Evolutionary conservation across 768 basidiomycete genomes (phyloP), one percentile per base, ranked within the genome.

Genomic region (Cystoderma amianthinum): DNA sequence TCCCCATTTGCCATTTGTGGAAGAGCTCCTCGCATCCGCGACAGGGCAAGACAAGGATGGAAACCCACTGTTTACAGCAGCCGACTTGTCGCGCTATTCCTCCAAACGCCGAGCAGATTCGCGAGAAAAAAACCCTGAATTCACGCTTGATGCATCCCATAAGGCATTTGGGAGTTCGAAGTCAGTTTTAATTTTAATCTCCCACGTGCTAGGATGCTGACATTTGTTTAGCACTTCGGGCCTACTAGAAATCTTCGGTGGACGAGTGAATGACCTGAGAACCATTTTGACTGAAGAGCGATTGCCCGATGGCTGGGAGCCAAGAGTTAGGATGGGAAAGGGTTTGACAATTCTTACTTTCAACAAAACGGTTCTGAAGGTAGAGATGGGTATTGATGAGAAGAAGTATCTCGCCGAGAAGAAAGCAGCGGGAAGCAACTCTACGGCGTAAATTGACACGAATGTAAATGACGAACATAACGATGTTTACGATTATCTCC

Each of bases 231-330:
- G 82, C 58, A 68, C 78, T 0, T 74, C 81, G 0, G 81, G 82
- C 0, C 47, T 89, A 37, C 58, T 82, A 12, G 73, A 72, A 1
- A 76, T 82, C 40, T 81, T 86, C 47, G 88, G 82, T 3, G 82
- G 85, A 2, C 65, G 69, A 15, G 52, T 81, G 3, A 57, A 64
- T 5, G 81, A 82, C 43, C 49, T 88, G 25, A 60, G 70, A 32
- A 48, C 68, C 0, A 51, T 85, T 37, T 57, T 90, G n/a, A 54
- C 65, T 6, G 82, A 90, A 34, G 86, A 90, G 48, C 73, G 84
- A 12, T 53, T 90, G 22, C 79, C 81, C 1, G 68, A 81, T 0
- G 77, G 77, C 16, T 89, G 84, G 82, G 83, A 87, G 53, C 69
- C 85, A 0, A 62, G 71, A 11, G 57, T 77, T 21, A 65, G 71